These are phyloP conservation scores for Blastocystis sp. DNA, from an alignment of 352 stramenopile species.

Conservation along the genomic window DNA sequence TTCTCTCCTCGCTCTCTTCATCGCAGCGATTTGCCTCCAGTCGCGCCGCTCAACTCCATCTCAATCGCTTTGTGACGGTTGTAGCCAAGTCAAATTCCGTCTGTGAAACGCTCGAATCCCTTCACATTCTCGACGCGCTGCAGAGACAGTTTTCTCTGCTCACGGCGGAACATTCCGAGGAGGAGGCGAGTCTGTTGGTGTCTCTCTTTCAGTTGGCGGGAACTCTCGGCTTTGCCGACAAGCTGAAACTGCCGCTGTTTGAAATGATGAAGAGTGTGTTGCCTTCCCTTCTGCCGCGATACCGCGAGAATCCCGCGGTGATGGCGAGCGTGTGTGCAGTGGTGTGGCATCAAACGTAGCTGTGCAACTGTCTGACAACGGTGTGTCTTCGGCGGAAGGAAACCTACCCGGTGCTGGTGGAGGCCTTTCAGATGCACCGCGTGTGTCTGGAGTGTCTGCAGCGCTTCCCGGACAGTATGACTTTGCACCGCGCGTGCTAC, in stretches of 20 bases:
- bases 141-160: not conserved
- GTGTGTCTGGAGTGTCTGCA: conserved; percentile 29
- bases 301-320: not conserved
- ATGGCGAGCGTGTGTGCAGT: not conserved
- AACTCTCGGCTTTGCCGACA: not conserved
- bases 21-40: not conserved
- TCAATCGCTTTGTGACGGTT: not conserved
- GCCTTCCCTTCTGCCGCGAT: not conserved
- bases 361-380: not conserved
- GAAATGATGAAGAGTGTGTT: not conserved
- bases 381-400: conserved; percentile 13
- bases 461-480: not conserved
- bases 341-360: not conserved
- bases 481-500: not conserved
- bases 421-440: not conserved
- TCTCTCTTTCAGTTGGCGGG: no score
- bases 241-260: not conserved
- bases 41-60: not conserved
- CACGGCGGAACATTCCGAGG: not conserved
- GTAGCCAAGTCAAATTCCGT: not conserved
- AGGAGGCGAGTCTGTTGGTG: no score
- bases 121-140: not conserved
- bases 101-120: not conserved
- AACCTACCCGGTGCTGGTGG: not conserved
- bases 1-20: not conserved